Percentiles rank a stretch among this genome's conserved stretches.
Conservation (phyloP, 495 filamentous ascomycete genomes). For the Thozetella sp. region DNA sequence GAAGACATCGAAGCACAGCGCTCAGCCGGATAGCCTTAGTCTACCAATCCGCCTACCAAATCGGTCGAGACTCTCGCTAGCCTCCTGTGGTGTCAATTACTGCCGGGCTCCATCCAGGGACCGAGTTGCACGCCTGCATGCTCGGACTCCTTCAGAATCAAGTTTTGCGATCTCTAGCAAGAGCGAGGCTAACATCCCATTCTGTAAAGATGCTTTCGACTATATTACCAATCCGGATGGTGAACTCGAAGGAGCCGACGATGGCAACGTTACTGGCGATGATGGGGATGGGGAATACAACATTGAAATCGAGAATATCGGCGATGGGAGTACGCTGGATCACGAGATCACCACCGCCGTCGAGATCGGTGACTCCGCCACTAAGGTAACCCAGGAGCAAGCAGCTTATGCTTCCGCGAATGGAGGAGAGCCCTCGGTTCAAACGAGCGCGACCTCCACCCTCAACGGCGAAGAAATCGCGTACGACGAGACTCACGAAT, state of each 20-base stretch:
- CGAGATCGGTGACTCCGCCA: slow-evolving; percentile 11
- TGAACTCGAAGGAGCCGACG: not conserved
- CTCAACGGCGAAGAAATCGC: slow-evolving; percentile 49
- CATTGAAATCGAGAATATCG: not conserved
- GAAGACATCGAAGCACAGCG: no score
- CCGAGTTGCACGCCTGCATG: not conserved
- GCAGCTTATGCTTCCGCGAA: not conserved
- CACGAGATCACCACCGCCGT: slow-evolving; percentile 6
- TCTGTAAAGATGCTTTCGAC: not conserved
- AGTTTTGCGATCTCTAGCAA: not conserved
- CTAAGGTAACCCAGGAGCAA: slow-evolving; percentile 2
- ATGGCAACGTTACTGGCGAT: not conserved
- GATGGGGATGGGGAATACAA: not conserved
- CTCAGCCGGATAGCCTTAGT: no score
- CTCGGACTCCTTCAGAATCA: not conserved
- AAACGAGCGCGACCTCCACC: slow-evolving; percentile 41
- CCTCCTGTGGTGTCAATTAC: no score
- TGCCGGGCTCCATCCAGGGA: not conserved
- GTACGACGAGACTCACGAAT: slow-evolving; percentile 39
- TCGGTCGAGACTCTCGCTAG: no score
- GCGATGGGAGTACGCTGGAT: not conserved
- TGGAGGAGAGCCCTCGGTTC: slow-evolving; percentile 14
- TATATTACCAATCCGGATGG: not conserved
- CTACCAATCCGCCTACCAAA: no score
- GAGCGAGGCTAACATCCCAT: not conserved